Conservation (phyloP, 2,329 filamentous ascomycete genomes). For the Fusarium sp. region DNA sequence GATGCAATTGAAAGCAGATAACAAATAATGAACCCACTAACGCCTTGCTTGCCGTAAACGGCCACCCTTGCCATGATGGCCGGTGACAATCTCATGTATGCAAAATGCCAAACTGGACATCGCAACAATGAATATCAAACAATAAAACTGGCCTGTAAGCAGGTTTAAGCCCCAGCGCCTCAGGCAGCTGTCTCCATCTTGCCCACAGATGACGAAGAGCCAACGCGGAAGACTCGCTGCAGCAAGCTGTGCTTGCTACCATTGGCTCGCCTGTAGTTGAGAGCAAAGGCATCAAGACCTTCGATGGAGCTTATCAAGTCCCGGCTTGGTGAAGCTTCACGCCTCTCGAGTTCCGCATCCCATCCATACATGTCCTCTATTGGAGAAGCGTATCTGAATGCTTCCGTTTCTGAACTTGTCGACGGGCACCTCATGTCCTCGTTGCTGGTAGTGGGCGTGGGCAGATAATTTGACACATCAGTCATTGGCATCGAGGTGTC, state of each 20-base stretch:
- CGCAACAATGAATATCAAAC: slow-evolving; percentile 3
- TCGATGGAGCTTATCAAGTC: slow-evolving; percentile 13
- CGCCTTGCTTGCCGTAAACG: slow-evolving; percentile 35
- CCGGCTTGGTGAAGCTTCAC: slow-evolving; percentile 6
- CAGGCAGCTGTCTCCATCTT: slow-evolving; percentile 22
- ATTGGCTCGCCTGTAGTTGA: slow-evolving; percentile 39
- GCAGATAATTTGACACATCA: slow-evolving; percentile 52
- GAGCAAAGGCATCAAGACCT: slow-evolving; percentile 24
- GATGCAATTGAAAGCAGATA: slow-evolving; percentile 9
- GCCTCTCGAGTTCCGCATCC: slow-evolving; percentile 55
- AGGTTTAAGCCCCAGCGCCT: neutral
- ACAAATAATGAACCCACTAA: slow-evolving; percentile 16
- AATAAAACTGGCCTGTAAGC: neutral
- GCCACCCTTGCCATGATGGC: slow-evolving; percentile 25
- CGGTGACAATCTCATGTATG: slow-evolving; percentile 26
- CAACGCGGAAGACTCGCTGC: slow-evolving; percentile 38
- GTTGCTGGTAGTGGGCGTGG: slow-evolving; percentile 39
- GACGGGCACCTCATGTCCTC: slow-evolving; percentile 14
- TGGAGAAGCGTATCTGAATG: slow-evolving; percentile 27
- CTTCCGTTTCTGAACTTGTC: slow-evolving; percentile 19
- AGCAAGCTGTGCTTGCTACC: slow-evolving; percentile 37
- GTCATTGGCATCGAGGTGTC: slow-evolving; percentile 23
- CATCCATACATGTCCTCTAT: slow-evolving; percentile 59
- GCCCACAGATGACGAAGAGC: slow-evolving; percentile 29
- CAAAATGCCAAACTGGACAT: slow-evolving; percentile 6